Evolutionary conservation across 768 basidiomycete species (phyloP), one percentile per base, ranked within the genome.

Genomic region (Podaxis rugospora): DNA sequence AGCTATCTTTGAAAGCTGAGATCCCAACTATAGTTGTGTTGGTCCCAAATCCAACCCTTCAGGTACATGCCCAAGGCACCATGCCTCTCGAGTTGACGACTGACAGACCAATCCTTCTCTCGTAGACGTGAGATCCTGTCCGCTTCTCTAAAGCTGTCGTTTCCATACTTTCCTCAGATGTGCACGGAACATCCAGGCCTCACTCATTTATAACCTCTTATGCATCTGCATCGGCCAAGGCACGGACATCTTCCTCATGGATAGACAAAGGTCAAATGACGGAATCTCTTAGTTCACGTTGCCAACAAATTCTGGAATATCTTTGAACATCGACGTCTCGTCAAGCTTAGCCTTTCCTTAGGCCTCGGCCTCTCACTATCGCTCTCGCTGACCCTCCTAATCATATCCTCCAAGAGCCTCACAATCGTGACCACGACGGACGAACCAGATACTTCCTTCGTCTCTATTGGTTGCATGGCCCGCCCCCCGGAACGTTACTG

Each of bases 31-130:
- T 35, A 60, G 59, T 60, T 23, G 59, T 23, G 2, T 47, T 60
- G 27, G 59, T 60, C 40, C 59, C 51, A 16, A 46, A 60, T 35
- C 59, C 59, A 60, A 53, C 51, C 42, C 40, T 60, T 21, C 27
- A 52, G 42, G 59, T 60, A 53, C 51, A 47, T 9, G 13, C 7
- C 21, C 21, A n/a, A 35, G 32, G 32, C 32, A 14, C 10, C 10
- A 11, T 16, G 6, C 11, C 16, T 5, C 7, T 51, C 16, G 23
- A 32, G 14, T 35, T 35, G 14, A 6, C 16, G 6, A 16, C 25
- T 51, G 18, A 57, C 11, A 11, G 11, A 32, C n/a, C 10, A 46
- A 14, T 16, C 27, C 35, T 10, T 59, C 14, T 16, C 51, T 44
- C 21, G 4, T 46, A 60, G 59, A 23, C 32, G 51, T 60, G 46